Evolutionary conservation across 1,284 basidiomycete species (phyloP), one percentile per base, ranked within the genome.

Genomic region (Jaminaea rosea): DNA sequence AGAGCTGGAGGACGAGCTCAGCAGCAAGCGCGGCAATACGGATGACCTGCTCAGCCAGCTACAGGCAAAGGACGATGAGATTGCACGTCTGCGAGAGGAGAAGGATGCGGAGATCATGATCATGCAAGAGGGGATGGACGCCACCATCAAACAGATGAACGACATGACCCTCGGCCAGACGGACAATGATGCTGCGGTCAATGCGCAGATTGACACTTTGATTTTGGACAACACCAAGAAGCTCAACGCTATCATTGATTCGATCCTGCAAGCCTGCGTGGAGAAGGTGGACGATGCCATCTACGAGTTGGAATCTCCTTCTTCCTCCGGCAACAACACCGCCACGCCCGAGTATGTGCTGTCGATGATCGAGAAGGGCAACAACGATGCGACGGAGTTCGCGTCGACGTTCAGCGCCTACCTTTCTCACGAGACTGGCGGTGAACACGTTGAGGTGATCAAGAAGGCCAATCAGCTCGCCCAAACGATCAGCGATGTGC

Each of bases 221-320:
- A 94, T 98, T 62, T 80, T 99, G 55, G 94, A 99, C 75, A 89
- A 96, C 73, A 83, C 90, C 73, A 97, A 96, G 80, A 94, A 97
- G 78, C 80, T 99, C 67, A 98, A 98, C 76, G 83, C 90, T 64
- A 94, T 99, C 75, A 97, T 99, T 70, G 90, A 99, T 77, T 98
- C 94, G 3, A 97, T 98, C 72, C 79, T 99, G 28, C 88, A 55
- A 29, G 88, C 90, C 8, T 97, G 93, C 71, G 88, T 93, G 31
- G 87, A 93, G 64, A 97, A 97, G 76, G 84, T 98, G 44, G 94
- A 99, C 69, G 93, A 97, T 73, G 83, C 88, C 3, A 87, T 97
- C 65, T 98, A 97, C 77, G 92, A 97, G 76, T 81, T 98, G 48
- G 93, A 99, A 76, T 92, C 92, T 5, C 89, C 91, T 8, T 86